A percentile compares a stretch with the other conserved stretches of the same genome.
Conservation (phyloP, 2,329 filamentous ascomycete genomes). For the Fusarium hainanense region DNA sequence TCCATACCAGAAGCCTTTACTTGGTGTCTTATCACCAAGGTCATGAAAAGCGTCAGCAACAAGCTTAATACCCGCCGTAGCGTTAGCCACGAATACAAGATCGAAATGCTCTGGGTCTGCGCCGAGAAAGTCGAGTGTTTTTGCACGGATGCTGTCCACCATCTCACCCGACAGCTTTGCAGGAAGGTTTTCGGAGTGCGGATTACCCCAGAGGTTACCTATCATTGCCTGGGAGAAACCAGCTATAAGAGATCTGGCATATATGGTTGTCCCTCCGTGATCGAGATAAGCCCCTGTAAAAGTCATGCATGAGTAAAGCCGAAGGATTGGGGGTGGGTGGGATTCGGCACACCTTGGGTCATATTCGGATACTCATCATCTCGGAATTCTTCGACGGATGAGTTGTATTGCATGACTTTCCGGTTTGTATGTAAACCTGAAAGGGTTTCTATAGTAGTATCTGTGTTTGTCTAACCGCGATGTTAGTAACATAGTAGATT, state of each 20-base stretch:
- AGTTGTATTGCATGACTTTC: constrained; percentile 42
- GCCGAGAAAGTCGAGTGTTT: constrained; percentile 67
- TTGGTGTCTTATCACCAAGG: constrained; percentile 59
- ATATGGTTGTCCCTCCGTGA: constrained; percentile 68
- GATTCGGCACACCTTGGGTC: constrained; percentile 38
- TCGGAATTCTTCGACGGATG: constrained; percentile 40
- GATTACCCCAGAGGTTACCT: constrained; percentile 72
- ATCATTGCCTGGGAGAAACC: constrained; percentile 67
- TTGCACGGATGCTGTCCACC: constrained; percentile 66
- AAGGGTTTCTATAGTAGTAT: constrained; percentile 16
- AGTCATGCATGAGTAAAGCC: constrained; percentile 9
- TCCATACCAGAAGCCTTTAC: constrained; percentile 65
- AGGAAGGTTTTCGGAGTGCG: constrained; percentile 72
- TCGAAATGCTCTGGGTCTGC: constrained; percentile 69
- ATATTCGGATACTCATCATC: constrained; percentile 46
- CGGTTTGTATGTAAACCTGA: constrained; percentile 13
- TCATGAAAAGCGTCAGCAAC: constrained; percentile 68
- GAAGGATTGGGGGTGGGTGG: neutral
- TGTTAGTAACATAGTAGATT: neutral
- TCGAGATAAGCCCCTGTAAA: constrained; percentile 62
- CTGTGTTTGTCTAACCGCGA: constrained; percentile 19
- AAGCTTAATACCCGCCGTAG: constrained; percentile 71
- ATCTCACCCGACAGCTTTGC: constrained; percentile 67
- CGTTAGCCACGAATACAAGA: constrained; percentile 70
- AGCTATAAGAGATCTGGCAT: constrained; percentile 67